phyloP scores from a whole-genome alignment of 306 rosid species.

The Vigna nakashimae region DNA sequence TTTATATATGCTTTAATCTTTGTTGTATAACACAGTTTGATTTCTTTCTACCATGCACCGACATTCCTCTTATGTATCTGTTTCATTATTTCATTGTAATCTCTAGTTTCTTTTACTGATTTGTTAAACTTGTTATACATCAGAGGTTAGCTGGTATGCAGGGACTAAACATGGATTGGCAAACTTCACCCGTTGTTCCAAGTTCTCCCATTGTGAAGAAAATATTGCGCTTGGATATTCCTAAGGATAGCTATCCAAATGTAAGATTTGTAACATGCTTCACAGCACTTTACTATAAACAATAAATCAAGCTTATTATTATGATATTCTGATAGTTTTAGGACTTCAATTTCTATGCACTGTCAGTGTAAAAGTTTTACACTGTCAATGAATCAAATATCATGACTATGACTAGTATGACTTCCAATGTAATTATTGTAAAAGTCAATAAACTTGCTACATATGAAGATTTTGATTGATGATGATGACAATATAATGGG shows the following conservation, averaged over 20 bases:
- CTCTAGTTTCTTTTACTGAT: constrained; percentile 42
- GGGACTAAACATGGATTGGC: constrained; percentile 58
- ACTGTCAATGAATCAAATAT: neutral
- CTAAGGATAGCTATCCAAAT: constrained; percentile 58
- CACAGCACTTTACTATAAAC: constrained; percentile 6
- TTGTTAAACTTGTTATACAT: constrained; percentile 30
- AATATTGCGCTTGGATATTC: constrained; percentile 66
- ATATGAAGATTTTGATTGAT: neutral
- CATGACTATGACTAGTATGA: neutral
- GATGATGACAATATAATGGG: too few relatives aligned
- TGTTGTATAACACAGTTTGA: neutral
- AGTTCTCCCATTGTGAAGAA: constrained; percentile 57
- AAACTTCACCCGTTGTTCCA: constrained; percentile 48
- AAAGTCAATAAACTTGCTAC: neutral
- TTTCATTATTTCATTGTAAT: neutral
- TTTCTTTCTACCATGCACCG: constrained; percentile 15
- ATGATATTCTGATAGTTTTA: constrained; percentile 6
- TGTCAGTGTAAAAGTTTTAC: neutral
- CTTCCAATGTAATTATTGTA: neutral
- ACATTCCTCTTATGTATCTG: constrained; percentile 3
- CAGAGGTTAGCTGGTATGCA: constrained; percentile 57
- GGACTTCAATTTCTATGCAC: neutral
- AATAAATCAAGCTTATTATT: constrained; percentile 1
- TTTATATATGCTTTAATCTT: constrained; percentile 5
- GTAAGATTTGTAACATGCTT: constrained; percentile 45